phyloP scores from a whole-genome alignment of 2,329 filamentous ascomycete genomes.

The Claviceps sp. region DNA sequence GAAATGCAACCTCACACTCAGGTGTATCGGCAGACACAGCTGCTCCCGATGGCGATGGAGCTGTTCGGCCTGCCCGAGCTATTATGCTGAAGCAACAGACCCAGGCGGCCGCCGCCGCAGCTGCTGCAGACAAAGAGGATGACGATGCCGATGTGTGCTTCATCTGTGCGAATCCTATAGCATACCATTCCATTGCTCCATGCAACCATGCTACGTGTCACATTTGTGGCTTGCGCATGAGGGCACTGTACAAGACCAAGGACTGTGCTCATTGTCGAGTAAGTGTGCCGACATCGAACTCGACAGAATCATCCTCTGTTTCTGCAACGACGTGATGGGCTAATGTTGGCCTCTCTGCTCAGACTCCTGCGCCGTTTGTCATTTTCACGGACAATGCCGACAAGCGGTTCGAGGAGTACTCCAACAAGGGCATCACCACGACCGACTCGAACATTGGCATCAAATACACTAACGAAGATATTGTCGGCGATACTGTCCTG shows the following conservation, averaged over 20 bases:
- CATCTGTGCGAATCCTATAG: constrained; percentile 85
- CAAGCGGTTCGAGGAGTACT: constrained; percentile 80
- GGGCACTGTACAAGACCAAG: constrained; percentile 91
- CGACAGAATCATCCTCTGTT: not conserved
- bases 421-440: constrained; percentile 56
- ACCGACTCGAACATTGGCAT: constrained; percentile 82
- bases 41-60: constrained; percentile 19
- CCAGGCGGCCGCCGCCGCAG: constrained; percentile 10
- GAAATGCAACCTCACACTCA: constrained; percentile 4
- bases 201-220: constrained; percentile 97
- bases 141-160: constrained; percentile 77
- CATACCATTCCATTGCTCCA: constrained; percentile 77
- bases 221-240: constrained; percentile 82
- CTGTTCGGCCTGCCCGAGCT: constrained; percentile 21
- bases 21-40: constrained; percentile 13
- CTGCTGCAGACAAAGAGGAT: constrained; percentile 19
- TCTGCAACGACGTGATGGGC: not conserved
- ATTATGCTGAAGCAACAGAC: constrained; percentile 7
- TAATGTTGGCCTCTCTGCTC: not conserved
- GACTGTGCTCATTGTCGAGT: constrained; percentile 93
- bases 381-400: constrained; percentile 79
- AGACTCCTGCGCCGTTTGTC: constrained; percentile 64
- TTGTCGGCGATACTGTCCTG: constrained; percentile 80
- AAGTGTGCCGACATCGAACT: constrained; percentile 21
- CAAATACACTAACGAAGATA: constrained; percentile 76